These are phyloP conservation scores for Fusarium sambucinum DNA, from an alignment of 2,329 filamentous ascomycete species.

Conservation along the genomic window DNA sequence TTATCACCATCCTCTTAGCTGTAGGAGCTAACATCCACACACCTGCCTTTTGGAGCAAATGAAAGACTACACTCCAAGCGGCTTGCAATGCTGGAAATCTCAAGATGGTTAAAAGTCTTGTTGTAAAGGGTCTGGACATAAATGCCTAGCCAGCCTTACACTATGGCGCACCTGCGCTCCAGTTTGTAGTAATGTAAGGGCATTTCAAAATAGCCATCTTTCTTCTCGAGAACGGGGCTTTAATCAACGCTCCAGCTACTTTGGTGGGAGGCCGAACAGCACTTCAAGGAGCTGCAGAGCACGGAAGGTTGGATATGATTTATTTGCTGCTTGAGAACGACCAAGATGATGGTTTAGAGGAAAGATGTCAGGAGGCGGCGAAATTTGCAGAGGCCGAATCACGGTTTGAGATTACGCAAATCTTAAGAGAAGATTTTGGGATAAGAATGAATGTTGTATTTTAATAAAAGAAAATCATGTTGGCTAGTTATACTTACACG, in stretches of 20 bases:
- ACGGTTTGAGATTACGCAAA: not conserved
- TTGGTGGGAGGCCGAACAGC: not conserved
- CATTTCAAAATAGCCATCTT: not conserved
- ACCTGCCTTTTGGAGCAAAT: not conserved
- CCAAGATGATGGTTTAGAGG: not conserved
- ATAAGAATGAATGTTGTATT: too few species aligned
- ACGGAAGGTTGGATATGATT: not conserved
- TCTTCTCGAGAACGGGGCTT: not conserved
- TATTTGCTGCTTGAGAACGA: conserved; percentile 1
- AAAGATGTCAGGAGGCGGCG: not conserved
- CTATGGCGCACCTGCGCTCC: not conserved
- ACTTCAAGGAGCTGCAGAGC: not conserved
- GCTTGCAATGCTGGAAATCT: not conserved
- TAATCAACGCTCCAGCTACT: not conserved
- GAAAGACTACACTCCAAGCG: not conserved
- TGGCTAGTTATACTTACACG: too few species aligned
- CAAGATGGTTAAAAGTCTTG: not conserved
- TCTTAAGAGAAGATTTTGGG: too few species aligned
- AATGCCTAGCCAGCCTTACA: not conserved
- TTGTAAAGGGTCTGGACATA: not conserved
- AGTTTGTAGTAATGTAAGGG: not conserved
- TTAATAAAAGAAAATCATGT: too few species aligned
- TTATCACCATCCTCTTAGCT: rapidly evolving
- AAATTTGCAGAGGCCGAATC: not conserved
- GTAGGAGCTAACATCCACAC: not conserved